Evolutionary conservation across 306 rosid species (phyloP).

Genomic region (Aeschynomene evenia): DNA sequence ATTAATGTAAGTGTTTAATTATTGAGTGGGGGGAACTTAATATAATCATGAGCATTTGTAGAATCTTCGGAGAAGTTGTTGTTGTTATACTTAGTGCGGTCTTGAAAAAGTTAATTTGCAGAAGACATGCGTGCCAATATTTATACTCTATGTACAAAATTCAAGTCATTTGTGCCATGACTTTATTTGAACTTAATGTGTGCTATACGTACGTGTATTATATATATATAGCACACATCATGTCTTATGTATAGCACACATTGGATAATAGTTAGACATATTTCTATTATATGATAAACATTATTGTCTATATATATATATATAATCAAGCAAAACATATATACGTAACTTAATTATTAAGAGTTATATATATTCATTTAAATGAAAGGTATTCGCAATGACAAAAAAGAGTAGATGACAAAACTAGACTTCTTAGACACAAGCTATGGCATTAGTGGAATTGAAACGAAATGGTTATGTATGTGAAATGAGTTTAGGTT

Average conservation of each 20-base stretch:
- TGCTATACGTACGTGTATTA: too few relatives aligned
- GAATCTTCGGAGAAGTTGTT: background rate
- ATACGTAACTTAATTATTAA: background rate
- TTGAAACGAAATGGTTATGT: background rate
- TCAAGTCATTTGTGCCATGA: conserved; percentile 19
- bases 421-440: background rate
- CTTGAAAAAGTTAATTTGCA: conserved; percentile 24
- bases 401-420: background rate
- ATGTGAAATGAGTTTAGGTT: background rate
- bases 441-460: background rate
- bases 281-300: too few relatives aligned
- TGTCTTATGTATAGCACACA: too few relatives aligned
- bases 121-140: background rate
- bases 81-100: background rate
- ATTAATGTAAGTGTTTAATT: conserved; percentile 2
- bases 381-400: background rate
- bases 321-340: background rate
- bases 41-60: conserved; percentile 9
- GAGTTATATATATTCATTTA: background rate
- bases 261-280: too few relatives aligned
- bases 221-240: too few relatives aligned
- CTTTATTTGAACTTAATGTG: too few relatives aligned
- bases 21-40: background rate
- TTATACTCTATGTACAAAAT: background rate
- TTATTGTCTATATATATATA: too few relatives aligned